phyloP scores from a whole-genome alignment of 495 filamentous ascomycete genomes.

The Letharia columbiana region DNA sequence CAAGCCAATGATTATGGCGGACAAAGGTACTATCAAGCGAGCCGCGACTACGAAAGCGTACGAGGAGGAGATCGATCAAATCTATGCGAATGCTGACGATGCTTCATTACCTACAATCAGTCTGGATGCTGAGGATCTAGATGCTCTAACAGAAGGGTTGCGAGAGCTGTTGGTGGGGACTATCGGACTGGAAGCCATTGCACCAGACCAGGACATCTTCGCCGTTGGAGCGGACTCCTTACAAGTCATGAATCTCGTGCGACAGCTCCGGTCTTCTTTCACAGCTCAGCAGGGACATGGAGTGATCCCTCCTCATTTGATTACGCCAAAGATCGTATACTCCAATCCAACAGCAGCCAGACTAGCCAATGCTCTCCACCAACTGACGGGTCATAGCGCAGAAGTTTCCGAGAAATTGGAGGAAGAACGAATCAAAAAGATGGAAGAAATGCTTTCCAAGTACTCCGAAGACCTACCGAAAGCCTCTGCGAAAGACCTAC shows the following conservation, averaged over 20 bases:
- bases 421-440: slow-evolving; percentile 4
- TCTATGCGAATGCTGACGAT: slow-evolving; percentile 6
- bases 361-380: neutral
- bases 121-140: neutral
- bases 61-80: neutral
- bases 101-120: slow-evolving; percentile 1
- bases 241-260: neutral
- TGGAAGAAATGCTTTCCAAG: slow-evolving; percentile 5
- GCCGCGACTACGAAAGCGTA: neutral
- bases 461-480: slow-evolving; percentile 10
- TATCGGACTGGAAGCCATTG: neutral
- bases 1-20: neutral
- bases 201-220: neutral
- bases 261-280: slow-evolving; percentile 3
- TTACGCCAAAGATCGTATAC: neutral
- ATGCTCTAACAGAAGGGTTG: slow-evolving; percentile 5
- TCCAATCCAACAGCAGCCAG: slow-evolving; percentile 4
- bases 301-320: slow-evolving; percentile 8
- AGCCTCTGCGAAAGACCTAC: neutral
- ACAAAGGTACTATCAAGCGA: slow-evolving; percentile 2
- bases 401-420: neutral
- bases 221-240: slow-evolving; percentile 4
- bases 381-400: neutral
- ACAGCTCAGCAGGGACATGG: neutral
- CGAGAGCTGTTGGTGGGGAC: neutral